Evolutionary conservation across 1,139 yeast species (phyloP), one percentile per base, ranked within the genome.

Genomic region (Protomyces gravidus): DNA sequence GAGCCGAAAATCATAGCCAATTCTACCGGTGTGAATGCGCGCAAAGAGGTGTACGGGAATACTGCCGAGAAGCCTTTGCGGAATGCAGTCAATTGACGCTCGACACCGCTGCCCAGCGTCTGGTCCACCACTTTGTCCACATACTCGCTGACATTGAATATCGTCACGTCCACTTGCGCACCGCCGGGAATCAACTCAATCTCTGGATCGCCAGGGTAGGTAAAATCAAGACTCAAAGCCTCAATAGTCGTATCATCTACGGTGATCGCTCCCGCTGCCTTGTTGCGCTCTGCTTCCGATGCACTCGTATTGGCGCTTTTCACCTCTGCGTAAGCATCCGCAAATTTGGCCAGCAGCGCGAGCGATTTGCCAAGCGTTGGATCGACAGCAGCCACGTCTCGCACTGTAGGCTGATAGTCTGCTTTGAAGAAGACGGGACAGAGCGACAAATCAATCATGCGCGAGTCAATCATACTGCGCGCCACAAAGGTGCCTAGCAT

Each of bases 401-500:
- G 72, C 5, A 85, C 66, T 25, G 74, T 73, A 52, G 75, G 71
- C 62, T 61, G 59, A 30, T 36, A 49, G 7, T 56, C 50, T 66
- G 36, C 72, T 51, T 39, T 52, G 70, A 92, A 85, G 68, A 92
- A 89, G 3, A 82, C 71, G 0, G 83, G 80, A 68, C 84, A 89
- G 72, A 92, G 84, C 59, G 83, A 78, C 70, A 92, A 84, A 70
- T 92, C 97, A 60, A 92, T 79, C 58, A 90, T 83, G 65, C 97
- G 77, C 15, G 89, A 85, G 72, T 92, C 98, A 57, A 92, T 72
- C 70, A 90, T 75, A 0, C 97, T 86, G 63, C 97, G 77, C 0
- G 96, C 97, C 61, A 90, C 77, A 68, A 92, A 89, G 61, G 81
- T 84, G 1, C 98, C 98, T 62, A 92, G 72, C 19, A 82, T 78